Conservation (phyloP, 2,329 filamentous ascomycete genomes). For the Nothophoma quercina region DNA sequence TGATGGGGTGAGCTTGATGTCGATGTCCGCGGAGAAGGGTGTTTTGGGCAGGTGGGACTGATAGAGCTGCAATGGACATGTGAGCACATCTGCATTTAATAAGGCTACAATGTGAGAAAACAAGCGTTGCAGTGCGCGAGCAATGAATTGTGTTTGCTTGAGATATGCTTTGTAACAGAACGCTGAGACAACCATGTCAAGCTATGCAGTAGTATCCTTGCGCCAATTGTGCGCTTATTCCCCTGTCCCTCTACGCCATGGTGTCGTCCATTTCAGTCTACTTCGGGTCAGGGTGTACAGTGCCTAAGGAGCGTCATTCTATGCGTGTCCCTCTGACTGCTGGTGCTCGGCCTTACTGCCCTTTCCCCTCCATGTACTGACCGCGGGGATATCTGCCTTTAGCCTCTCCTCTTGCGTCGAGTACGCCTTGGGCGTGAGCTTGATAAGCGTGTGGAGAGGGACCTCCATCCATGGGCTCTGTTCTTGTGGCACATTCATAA, state of each 20-base stretch:
- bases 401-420: constrained; percentile 88
- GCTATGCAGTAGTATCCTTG: constrained; percentile 9
- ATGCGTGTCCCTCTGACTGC: constrained; percentile 33
- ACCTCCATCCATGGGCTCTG: constrained; percentile 99
- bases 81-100: background rate
- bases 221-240: constrained; percentile 8
- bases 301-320: constrained; percentile 19
- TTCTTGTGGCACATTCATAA: constrained; percentile 95
- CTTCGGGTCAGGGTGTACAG: constrained; percentile 10
- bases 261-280: background rate
- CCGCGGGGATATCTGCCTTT: constrained; percentile 90
- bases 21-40: constrained; percentile 30
- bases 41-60: constrained; percentile 31
- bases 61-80: background rate
- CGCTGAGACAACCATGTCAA: constrained; percentile 12
- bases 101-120: no score
- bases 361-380: constrained; percentile 95
- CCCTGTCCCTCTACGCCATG: background rate
- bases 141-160: constrained; percentile 5
- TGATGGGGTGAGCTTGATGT: constrained; percentile 8
- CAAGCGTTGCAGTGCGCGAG: background rate
- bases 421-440: constrained; percentile 93
- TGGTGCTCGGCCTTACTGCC: constrained; percentile 91
- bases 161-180: constrained; percentile 14
- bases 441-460: constrained; percentile 93